Evolutionary conservation across 257 asterid species (phyloP), one percentile per base, ranked within the genome.

Genomic region (Solanum clarkiae): DNA sequence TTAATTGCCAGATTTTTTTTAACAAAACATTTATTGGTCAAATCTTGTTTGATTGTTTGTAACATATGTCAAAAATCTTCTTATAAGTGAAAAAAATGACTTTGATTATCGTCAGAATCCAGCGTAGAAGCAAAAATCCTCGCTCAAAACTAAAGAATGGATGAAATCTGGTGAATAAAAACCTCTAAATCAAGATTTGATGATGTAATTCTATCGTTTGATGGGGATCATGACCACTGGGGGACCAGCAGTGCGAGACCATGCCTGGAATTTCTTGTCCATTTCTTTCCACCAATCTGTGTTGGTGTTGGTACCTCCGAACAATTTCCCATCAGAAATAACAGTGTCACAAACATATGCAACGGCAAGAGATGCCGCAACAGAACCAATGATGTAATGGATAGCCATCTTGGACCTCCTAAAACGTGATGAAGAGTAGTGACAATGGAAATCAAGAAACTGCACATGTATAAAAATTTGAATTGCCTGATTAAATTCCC

Each of bases 211-310:
- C 72, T 96, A 98, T 90, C 98, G 98, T 89, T 94, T 93, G 89
- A 96, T 91, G 87, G 99, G 99, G 90, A 94, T 96, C 98, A 96
- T 94, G 88, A 94, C 98, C 63, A 96, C 98, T 0, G 98, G 99
- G 99, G 99, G 97, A 56, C 99, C 98, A 17, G 99, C 99, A 87
- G 98, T 93, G n/a, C 98, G 97, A 75, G 99, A 98, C 99, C 98
- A 94, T 57, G 98, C 99, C 92, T 92, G 96, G 82, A 96, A 89
- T 93, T 94, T 93, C 71, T 92, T 94, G 93, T 96, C 99, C 1
- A 98, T 96, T 89, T 92, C 98, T 80, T 70, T 88, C 92, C 74
- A 85, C 99, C 99, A 96, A 2, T 92, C 97, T 26, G 91, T 91
- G 85, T 32, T 84, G 20, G 92, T 62, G 85, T 94, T 87, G 14